phyloP scores from a whole-genome alignment of 495 filamentous ascomycete species.

The Penicillium soppii region DNA sequence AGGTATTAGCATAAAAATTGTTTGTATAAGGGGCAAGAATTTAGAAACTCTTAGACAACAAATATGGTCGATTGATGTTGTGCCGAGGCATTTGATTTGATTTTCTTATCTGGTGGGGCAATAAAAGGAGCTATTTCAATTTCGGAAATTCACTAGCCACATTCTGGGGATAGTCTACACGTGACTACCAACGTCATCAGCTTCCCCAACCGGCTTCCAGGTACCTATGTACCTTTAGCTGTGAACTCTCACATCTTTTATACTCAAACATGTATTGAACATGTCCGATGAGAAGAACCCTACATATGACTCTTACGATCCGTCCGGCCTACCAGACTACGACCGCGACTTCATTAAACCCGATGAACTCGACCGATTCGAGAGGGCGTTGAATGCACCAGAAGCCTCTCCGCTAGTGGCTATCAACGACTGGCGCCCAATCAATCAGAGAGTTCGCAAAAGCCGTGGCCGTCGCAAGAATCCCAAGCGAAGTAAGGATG shows the following conservation, averaged over 20 bases:
- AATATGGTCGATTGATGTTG: not conserved
- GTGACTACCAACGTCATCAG: conserved; percentile 25
- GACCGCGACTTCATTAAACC: conserved; percentile 64
- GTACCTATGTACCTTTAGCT: not conserved
- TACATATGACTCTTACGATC: conserved; percentile 35
- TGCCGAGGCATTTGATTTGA: not conserved
- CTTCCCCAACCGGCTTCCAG: conserved; percentile 23
- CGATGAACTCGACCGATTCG: conserved; percentile 50
- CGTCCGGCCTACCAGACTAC: conserved; percentile 57
- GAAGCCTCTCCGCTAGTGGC: conserved; percentile 59
- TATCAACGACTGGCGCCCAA: conserved; percentile 82
- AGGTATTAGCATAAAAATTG: no score
- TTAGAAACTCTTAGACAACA: no score
- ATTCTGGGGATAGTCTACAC: conserved; percentile 9
- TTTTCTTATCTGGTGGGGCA: conserved; percentile 9
- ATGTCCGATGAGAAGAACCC: conserved; percentile 37
- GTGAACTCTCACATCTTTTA: not conserved
- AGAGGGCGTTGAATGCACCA: conserved; percentile 49
- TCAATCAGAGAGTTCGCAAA: conserved; percentile 64
- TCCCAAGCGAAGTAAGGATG: conserved; percentile 68
- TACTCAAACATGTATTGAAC: conserved; percentile 32
- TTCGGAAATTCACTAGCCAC: conserved; percentile 1
- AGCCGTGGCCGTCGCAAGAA: conserved; percentile 42
- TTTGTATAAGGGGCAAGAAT: no score
- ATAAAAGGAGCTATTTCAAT: not conserved